phyloP scores from a whole-genome alignment of 2,329 filamentous ascomycete species.

The Verticillium nubilum region DNA sequence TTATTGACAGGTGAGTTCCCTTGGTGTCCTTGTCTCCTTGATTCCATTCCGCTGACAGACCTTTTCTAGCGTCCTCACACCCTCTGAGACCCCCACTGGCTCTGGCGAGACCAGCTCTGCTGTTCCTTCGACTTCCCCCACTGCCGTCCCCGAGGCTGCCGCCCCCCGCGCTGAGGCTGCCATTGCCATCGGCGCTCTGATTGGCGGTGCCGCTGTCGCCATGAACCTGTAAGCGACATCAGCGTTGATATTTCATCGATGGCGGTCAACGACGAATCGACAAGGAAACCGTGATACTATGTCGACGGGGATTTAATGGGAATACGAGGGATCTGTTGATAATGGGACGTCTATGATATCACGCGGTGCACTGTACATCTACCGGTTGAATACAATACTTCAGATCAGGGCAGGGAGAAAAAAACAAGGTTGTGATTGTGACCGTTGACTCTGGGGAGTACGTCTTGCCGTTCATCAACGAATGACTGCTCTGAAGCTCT shows the following conservation, averaged over 20 bases:
- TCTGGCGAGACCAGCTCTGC: conserved; percentile 37
- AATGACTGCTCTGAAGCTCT: no score
- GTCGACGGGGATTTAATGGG: neutral
- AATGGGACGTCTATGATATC: no score
- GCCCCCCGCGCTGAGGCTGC: conserved; percentile 26
- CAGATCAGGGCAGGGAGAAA: no score
- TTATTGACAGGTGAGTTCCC: conserved; percentile 47
- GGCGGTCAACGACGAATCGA: no score
- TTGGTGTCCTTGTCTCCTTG: neutral
- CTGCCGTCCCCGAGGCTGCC: conserved; percentile 23
- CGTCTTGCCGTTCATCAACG: no score
- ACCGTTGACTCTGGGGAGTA: no score
- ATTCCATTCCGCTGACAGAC: neutral
- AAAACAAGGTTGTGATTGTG: no score
- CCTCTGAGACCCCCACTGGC: conserved; percentile 36
- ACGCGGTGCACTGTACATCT: neutral
- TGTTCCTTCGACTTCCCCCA: conserved; percentile 30
- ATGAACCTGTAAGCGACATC: conserved; percentile 10
- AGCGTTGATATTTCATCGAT: neutral
- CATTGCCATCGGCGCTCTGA: conserved; percentile 38
- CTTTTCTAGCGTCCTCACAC: conserved; percentile 48
- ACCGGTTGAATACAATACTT: neutral
- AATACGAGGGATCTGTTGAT: no score
- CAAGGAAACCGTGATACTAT: no score
- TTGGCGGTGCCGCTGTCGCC: conserved; percentile 35